These are phyloP conservation scores for Alternaria alternata DNA, from an alignment of 2,329 filamentous ascomycete genomes.

Conservation along the genomic window DNA sequence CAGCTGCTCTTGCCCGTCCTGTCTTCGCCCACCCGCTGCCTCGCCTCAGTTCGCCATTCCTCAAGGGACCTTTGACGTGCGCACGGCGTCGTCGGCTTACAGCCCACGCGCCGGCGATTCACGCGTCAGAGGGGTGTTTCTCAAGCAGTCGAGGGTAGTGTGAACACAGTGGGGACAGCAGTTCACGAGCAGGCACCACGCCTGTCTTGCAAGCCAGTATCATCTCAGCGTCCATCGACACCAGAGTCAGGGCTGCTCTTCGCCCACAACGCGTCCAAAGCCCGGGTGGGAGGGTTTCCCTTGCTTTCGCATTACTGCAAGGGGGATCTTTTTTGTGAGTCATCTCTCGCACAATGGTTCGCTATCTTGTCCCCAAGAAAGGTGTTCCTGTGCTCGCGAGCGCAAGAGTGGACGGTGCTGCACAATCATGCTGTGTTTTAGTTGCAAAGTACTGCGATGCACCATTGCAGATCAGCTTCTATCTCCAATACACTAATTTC, in stretches of 20 bases:
- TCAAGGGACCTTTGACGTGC: slow-evolving; percentile 22
- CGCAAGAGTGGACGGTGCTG: slow-evolving; percentile 11
- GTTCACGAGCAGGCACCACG: slow-evolving; percentile 1
- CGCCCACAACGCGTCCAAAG: slow-evolving; percentile 17
- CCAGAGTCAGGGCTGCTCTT: slow-evolving; percentile 26
- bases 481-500: slow-evolving; percentile 15
- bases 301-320: slow-evolving; percentile 8
- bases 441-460: slow-evolving; percentile 18
- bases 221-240: background rate
- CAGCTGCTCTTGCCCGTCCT: background rate
- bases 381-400: slow-evolving; percentile 23
- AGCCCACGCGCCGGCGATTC: slow-evolving; percentile 16
- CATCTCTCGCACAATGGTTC: slow-evolving; percentile 9
- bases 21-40: slow-evolving; percentile 13
- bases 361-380: slow-evolving; percentile 14
- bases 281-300: slow-evolving; percentile 25
- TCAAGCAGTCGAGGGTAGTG: slow-evolving; percentile 17
- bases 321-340: slow-evolving; percentile 18
- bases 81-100: slow-evolving; percentile 12
- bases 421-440: slow-evolving; percentile 17
- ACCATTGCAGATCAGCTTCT: slow-evolving; percentile 21
- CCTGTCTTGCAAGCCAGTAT: background rate
- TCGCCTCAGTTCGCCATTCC: slow-evolving; percentile 23
- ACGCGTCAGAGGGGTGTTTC: slow-evolving; percentile 21
- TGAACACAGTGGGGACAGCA: slow-evolving; percentile 14